Conservation (phyloP, 352 stramenopile species). For the Thraustochytrium sp. region DNA sequence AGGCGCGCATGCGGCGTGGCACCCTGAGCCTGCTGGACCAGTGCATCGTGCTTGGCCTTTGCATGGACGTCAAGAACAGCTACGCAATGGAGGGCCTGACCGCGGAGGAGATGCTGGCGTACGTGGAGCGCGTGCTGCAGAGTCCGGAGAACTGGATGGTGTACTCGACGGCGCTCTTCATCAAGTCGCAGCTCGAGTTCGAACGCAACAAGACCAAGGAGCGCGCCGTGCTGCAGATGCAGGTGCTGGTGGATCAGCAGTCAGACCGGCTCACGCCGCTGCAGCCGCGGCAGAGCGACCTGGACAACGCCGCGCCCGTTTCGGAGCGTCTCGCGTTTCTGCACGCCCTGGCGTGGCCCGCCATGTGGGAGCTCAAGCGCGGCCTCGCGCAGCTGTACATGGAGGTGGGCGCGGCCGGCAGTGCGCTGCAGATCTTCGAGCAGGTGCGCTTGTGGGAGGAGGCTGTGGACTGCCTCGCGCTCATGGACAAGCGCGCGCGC, state of each 20-base stretch:
- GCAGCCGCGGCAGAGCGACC: slow-evolving; percentile 66
- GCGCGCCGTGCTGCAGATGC: slow-evolving; percentile 88
- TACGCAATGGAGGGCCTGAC: slow-evolving; percentile 89
- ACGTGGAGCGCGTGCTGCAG: slow-evolving; percentile 81
- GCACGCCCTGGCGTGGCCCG: slow-evolving; percentile 84
- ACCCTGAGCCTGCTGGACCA: slow-evolving; percentile 54
- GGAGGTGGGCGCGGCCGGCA: slow-evolving; percentile 72
- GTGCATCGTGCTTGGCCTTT: slow-evolving; percentile 85
- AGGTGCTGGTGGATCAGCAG: slow-evolving; percentile 90
- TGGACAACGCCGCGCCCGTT: slow-evolving; percentile 80
- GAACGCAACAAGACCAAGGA: slow-evolving; percentile 83
- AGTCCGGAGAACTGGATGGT: slow-evolving; percentile 94
- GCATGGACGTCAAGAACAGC: slow-evolving; percentile 90
- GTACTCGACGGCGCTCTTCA: slow-evolving; percentile 73
- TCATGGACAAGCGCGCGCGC: slow-evolving; percentile 77
- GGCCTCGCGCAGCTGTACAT: slow-evolving; percentile 86
- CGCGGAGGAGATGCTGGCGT: slow-evolving; percentile 88
- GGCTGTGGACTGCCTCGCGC: slow-evolving; percentile 88
- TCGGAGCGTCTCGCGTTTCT: slow-evolving; percentile 80
- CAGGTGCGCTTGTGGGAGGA: slow-evolving; percentile 93
- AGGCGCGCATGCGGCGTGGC: slow-evolving; percentile 48
- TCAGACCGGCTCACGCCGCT: slow-evolving; percentile 83
- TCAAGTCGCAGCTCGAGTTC: slow-evolving; percentile 87
- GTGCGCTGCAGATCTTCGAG: slow-evolving; percentile 83
- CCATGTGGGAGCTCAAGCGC: slow-evolving; percentile 82